A percentile compares a stretch with the other conserved stretches of the same genome.
phyloP scores from a whole-genome alignment of 2,329 filamentous ascomycete genomes.

The Metarhizium sp. region DNA sequence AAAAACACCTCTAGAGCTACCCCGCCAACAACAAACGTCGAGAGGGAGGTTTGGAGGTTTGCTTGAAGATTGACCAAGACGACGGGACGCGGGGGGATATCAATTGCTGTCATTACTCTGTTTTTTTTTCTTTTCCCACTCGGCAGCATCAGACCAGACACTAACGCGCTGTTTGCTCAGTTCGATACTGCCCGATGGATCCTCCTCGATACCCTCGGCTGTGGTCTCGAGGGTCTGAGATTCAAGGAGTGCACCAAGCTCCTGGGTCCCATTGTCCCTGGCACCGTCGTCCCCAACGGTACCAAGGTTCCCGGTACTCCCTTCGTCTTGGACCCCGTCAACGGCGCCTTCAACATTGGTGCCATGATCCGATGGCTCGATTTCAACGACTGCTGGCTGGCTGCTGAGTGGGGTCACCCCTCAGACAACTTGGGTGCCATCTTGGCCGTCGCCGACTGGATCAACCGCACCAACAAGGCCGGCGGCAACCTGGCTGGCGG shows the following conservation, averaged over 20 bases:
- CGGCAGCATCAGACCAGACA: neutral
- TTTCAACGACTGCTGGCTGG: constrained; percentile 99
- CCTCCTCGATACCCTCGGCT: constrained; percentile 93
- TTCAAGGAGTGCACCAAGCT: constrained; percentile 97
- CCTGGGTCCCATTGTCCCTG: constrained; percentile 82
- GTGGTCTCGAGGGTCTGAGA: constrained; percentile 86
- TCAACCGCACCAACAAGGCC: constrained; percentile 77
- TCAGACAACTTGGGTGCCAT: constrained; percentile 98
- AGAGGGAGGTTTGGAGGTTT: too few species aligned
- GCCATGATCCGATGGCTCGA: constrained; percentile 99
- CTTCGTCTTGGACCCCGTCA: constrained; percentile 91
- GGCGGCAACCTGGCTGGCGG: constrained; percentile 74
- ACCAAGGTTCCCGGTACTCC: constrained; percentile 84
- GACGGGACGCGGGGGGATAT: neutral
- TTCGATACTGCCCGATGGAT: constrained; percentile 95
- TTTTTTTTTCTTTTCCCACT: neutral
- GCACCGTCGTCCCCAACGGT: constrained; percentile 85
- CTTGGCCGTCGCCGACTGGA: constrained; percentile 93
- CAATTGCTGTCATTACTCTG: neutral
- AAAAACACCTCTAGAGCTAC: neutral
- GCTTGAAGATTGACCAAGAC: too few species aligned
- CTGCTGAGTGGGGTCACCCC: constrained; percentile 97
- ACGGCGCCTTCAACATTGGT: constrained; percentile 97
- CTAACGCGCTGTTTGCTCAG: constrained; percentile 30
- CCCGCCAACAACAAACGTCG: neutral